A percentile compares a stretch with the other conserved stretches of the same genome.
These are phyloP conservation scores for Chaetomidium leptoderma DNA, from an alignment of 495 filamentous ascomycete genomes.

Conservation along the genomic window DNA sequence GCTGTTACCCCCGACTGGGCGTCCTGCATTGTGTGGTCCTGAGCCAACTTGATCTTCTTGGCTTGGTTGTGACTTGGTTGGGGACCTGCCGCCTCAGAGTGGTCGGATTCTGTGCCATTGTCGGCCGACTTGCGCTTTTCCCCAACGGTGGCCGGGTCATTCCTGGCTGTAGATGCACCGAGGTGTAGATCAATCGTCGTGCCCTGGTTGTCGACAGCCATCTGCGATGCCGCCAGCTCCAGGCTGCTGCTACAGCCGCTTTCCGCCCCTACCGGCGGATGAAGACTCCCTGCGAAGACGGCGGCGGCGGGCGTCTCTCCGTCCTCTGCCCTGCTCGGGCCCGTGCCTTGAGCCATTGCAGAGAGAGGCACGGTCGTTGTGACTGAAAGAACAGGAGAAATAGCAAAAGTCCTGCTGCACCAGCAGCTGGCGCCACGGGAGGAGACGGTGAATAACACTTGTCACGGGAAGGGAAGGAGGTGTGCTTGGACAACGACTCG, in stretches of 20 bases:
- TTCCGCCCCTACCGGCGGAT: too few relatives aligned
- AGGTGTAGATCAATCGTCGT: neutral
- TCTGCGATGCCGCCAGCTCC: neutral
- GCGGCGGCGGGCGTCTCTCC: too few relatives aligned
- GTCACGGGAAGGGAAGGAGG: constrained; percentile 20
- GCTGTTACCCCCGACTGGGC: constrained; percentile 8
- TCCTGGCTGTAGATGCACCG: constrained; percentile 7
- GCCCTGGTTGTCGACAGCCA: neutral
- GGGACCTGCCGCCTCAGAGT: neutral
- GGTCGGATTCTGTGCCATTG: neutral
- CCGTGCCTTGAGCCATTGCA: neutral
- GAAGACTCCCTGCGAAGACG: neutral
- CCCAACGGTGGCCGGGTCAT: constrained; percentile 16
- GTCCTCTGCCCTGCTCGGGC: neutral
- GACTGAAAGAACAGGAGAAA: constrained; percentile 9
- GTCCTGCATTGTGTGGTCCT: neutral
- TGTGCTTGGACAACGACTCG: constrained; percentile 17
- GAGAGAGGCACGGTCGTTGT: neutral
- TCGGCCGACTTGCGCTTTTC: constrained; percentile 40
- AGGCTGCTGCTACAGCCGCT: neutral
- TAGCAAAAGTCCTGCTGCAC: neutral
- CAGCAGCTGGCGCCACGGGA: constrained; percentile 7
- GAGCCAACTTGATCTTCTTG: constrained; percentile 41
- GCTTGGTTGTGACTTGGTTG: constrained; percentile 9
- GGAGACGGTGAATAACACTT: constrained; percentile 27